These are phyloP conservation scores for Adansonia rubrostipa DNA, from an alignment of 441 rosid species.

Conservation along the genomic window DNA sequence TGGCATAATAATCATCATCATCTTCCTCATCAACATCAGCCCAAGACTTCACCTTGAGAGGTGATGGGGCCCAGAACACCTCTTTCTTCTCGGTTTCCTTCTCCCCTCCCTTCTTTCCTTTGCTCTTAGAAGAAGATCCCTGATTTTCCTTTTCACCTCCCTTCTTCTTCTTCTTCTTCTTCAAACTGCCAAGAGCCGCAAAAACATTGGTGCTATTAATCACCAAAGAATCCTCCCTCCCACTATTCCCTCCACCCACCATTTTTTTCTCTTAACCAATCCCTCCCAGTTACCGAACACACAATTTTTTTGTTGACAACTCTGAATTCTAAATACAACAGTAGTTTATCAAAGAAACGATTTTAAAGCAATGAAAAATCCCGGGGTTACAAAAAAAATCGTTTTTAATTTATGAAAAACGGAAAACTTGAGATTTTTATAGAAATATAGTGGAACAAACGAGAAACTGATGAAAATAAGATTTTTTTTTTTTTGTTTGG, in stretches of 20 bases:
- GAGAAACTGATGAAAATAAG: neutral
- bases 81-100: constrained; percentile 38
- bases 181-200: constrained; percentile 55
- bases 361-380: no score
- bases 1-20: constrained; percentile 67
- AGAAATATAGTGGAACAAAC: no score
- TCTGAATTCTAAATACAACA: no score
- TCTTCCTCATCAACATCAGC: constrained; percentile 71
- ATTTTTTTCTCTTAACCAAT: constrained; percentile 24
- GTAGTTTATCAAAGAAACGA: no score
- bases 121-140: constrained; percentile 32
- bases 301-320: no score
- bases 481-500: neutral
- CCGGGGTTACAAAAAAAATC: neutral
- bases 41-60: constrained; percentile 57
- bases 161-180: constrained; percentile 74
- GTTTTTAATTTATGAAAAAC: neutral
- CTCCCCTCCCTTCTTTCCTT: constrained; percentile 21
- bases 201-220: constrained; percentile 59
- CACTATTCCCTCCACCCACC: constrained; percentile 49
- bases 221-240: constrained; percentile 51
- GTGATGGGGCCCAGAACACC: constrained; percentile 61
- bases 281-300: neutral
- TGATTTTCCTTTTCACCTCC: constrained; percentile 39
- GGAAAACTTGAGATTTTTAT: no score